phyloP scores from a whole-genome alignment of 2,329 filamentous ascomycete species.

The Nothomitra cinnamomea region DNA sequence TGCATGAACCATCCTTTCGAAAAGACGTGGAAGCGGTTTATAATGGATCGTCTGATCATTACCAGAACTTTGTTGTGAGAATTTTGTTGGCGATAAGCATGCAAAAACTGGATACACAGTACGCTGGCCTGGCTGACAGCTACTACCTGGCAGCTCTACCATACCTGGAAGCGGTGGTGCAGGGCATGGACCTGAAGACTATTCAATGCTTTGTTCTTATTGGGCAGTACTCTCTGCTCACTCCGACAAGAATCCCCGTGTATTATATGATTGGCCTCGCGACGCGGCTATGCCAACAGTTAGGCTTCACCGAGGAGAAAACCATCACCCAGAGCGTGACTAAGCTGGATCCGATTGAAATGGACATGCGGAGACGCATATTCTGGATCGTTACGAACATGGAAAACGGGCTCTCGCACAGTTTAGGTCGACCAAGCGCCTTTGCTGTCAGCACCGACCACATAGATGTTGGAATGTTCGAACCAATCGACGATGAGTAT shows the following conservation, averaged over 20 bases:
- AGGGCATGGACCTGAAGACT: slow-evolving; percentile 77
- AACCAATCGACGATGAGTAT: slow-evolving; percentile 62
- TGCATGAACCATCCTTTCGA: slow-evolving; percentile 69
- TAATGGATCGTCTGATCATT: slow-evolving; percentile 54
- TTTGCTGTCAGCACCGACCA: slow-evolving; percentile 70
- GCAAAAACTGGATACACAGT: slow-evolving; percentile 77
- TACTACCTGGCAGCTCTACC: slow-evolving; percentile 86
- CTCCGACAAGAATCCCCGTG: slow-evolving; percentile 77
- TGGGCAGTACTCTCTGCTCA: slow-evolving; percentile 80
- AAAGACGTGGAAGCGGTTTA: slow-evolving; percentile 69
- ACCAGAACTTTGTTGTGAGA: slow-evolving; percentile 72
- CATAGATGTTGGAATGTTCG: slow-evolving; percentile 74
- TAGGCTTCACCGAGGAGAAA: slow-evolving; percentile 76
- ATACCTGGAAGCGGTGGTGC: slow-evolving; percentile 65
- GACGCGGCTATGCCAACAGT: slow-evolving; percentile 71
- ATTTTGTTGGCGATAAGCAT: slow-evolving; percentile 92
- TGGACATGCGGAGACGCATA: slow-evolving; percentile 78
- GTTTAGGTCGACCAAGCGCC: slow-evolving; percentile 70
- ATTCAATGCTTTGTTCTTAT: slow-evolving; percentile 80
- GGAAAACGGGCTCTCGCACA: slow-evolving; percentile 77
- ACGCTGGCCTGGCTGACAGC: slow-evolving; percentile 84
- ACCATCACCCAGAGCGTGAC: slow-evolving; percentile 54
- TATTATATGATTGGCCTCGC: slow-evolving; percentile 89
- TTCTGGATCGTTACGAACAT: slow-evolving; percentile 80
- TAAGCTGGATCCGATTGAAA: slow-evolving; percentile 49